Base-by-base conservation (phyloP, 148 eudicot species). In the Polygonum maritimum region DNA sequence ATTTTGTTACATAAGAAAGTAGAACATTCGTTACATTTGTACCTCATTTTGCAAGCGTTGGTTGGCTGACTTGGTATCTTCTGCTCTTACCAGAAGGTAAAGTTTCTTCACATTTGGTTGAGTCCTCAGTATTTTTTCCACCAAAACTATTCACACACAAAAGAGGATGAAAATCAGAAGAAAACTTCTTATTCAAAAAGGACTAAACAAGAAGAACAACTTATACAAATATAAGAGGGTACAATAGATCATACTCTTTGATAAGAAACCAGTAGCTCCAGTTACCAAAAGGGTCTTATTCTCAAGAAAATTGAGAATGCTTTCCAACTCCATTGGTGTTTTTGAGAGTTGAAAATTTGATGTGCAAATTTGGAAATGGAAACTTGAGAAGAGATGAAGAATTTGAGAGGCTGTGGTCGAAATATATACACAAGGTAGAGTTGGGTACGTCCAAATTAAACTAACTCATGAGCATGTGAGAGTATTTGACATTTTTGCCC, bases 101-200 rank as follows among this genome's bases (percentile, higher is more conserved):
- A 91, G 82, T 49, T 86, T 91, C 87, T 86, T 88, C 81, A 91
- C 90, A 78, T 89, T 89, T 76, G 97, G 93, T 83, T 91, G 97
- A 73, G 83, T 86, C 75, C 97, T 89, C 36, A 91, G 78, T 69
- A 91, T 77, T 82, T 91, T 91, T 85, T 91, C 97, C 8, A 85
- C 83, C 71, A 92, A 84, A 45, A 91, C 97, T 91, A 74, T 76
- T 76, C 22, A 33, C 38, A 33, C 38, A 19, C 78, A 76, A 22
- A 45, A 70, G 41, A 0, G 77, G 19, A 9, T 22, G 22, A 33
- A 12, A 7, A 31, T 47, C n/a, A 5, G 45, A 48, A 39, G 13
- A 18, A 33, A 31, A 63, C n/a, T 51, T 12, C 21, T 21, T 51
- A 75, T 44, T 67, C 0, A 58, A 22, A 57, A 76, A 71, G 65